Evolutionary conservation across 2,329 filamentous ascomycete genomes (phyloP).

Genomic region (Colletotrichum sp.): DNA sequence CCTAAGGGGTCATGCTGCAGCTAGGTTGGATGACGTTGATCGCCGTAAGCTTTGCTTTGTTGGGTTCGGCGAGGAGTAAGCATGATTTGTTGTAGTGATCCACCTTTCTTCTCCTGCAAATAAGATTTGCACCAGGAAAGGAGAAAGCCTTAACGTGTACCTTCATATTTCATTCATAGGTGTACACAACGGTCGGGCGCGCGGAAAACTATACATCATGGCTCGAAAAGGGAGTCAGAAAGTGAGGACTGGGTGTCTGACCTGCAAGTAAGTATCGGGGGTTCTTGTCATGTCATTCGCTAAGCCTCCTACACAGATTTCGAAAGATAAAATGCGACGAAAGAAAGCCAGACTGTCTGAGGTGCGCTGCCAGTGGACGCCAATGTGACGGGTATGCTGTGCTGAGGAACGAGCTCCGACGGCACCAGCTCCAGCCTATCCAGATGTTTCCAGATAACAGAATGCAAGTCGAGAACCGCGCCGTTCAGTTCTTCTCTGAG

Average conservation of each 20-base stretch:
- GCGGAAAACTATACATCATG: neutral
- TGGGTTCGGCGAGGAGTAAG: neutral
- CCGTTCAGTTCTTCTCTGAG: constrained; percentile 16
- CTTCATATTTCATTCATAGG: no score
- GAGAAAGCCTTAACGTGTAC: no score
- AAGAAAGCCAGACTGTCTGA: constrained; percentile 54
- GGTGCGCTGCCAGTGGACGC: constrained; percentile 60
- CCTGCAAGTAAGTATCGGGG: constrained; percentile 54
- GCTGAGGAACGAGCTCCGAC: constrained; percentile 26
- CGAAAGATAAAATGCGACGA: constrained; percentile 65
- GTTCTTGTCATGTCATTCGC: neutral
- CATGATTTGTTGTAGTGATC: neutral
- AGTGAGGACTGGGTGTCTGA: constrained; percentile 55
- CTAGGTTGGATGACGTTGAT: neutral
- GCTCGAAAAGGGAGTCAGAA: constrained; percentile 46
- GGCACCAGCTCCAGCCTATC: neutral
- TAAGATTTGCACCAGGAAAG: no score
- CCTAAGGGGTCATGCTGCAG: neutral
- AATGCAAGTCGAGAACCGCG: neutral
- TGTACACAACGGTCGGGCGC: accelerated
- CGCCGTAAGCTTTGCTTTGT: neutral
- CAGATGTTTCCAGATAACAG: neutral
- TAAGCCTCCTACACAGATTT: constrained; percentile 38
- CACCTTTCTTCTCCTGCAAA: no score
- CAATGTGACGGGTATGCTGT: constrained; percentile 59